Percentiles rank a stretch among this genome's conserved stretches.
phyloP scores from a whole-genome alignment of 305 asterid species.

The Solanum hybrid region DNA sequence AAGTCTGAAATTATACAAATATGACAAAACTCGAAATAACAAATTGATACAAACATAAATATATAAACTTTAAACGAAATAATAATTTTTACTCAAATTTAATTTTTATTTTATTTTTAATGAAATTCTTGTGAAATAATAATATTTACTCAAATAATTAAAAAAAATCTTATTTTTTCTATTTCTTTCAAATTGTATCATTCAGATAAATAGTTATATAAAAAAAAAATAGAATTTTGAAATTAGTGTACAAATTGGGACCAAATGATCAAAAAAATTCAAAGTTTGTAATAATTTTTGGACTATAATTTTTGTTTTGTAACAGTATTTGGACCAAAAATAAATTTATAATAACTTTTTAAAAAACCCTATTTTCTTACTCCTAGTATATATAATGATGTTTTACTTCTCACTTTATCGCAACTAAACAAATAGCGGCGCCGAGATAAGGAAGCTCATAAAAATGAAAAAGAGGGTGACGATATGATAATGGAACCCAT shows the following conservation, averaged over 20 bases:
- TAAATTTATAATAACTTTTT: background rate
- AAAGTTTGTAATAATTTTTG: background rate
- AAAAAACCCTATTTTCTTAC: background rate
- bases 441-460: background rate
- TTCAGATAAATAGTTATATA: background rate
- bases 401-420: background rate
- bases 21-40: no score
- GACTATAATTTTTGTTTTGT: background rate
- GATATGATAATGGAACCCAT: background rate
- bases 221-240: background rate
- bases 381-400: background rate
- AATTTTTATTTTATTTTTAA: no score
- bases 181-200: background rate
- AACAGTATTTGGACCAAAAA: background rate
- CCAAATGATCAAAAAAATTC: background rate
- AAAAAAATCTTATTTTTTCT: background rate
- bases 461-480: background rate
- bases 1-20: no score
- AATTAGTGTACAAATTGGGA: background rate
- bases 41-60: no score
- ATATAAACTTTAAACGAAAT: no score
- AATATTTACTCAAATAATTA: no score
- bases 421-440: background rate
- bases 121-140: no score
- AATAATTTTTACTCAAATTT: no score